Conservation (phyloP, 2,329 filamentous ascomycete species). For the Colletotrichum tropicicola region DNA sequence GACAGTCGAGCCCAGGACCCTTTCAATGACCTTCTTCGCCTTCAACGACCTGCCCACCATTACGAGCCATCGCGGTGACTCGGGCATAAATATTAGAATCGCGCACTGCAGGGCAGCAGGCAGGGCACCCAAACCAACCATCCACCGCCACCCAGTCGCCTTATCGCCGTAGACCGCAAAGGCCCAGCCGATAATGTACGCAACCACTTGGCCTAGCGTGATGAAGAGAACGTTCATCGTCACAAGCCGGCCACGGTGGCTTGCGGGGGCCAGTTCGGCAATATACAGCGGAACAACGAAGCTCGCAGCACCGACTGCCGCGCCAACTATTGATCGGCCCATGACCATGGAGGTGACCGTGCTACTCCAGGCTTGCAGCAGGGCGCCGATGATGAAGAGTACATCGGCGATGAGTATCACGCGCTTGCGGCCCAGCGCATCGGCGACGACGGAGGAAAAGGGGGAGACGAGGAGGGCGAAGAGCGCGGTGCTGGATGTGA, state of each 20-base stretch:
- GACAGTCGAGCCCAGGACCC: slow-evolving; percentile 66
- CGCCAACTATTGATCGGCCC: slow-evolving; percentile 75
- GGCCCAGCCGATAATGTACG: slow-evolving; percentile 84
- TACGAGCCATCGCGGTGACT: slow-evolving; percentile 90
- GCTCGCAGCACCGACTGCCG: slow-evolving; percentile 78
- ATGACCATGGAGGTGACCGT: slow-evolving; percentile 72
- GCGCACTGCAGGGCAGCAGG: slow-evolving; percentile 78
- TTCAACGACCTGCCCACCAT: slow-evolving; percentile 68
- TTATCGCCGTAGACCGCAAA: slow-evolving; percentile 66
- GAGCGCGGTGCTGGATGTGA: slow-evolving; percentile 75
- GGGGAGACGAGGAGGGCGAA: slow-evolving; percentile 72
- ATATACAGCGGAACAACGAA: slow-evolving; percentile 91
- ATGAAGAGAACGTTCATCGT: slow-evolving; percentile 86
- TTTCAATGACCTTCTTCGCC: slow-evolving; percentile 72
- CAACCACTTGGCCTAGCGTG: slow-evolving; percentile 87
- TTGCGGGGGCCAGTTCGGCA: slow-evolving; percentile 82
- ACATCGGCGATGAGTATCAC: slow-evolving; percentile 72
- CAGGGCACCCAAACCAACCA: slow-evolving; percentile 85
- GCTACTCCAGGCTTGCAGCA: slow-evolving; percentile 67
- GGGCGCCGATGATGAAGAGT: slow-evolving; percentile 74
- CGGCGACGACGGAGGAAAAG: slow-evolving; percentile 70
- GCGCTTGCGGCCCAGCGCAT: slow-evolving; percentile 66
- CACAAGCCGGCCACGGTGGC: slow-evolving; percentile 80
- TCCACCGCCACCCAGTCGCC: slow-evolving; percentile 82
- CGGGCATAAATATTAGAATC: slow-evolving; percentile 79